These are phyloP conservation scores for Macrotyloma uniflorum DNA, from an alignment of 306 rosid genomes.

Conservation along the genomic window DNA sequence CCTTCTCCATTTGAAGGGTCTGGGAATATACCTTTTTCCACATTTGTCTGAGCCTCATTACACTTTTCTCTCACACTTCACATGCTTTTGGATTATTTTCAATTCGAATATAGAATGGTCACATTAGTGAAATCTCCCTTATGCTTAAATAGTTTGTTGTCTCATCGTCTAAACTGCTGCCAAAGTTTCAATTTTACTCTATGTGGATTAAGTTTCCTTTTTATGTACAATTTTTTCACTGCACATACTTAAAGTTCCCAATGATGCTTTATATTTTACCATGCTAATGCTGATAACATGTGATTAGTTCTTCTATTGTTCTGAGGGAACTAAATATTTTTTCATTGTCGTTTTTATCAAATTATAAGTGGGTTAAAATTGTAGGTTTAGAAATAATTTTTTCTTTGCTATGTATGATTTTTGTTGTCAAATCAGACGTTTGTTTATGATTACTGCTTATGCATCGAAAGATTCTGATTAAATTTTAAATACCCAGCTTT, in stretches of 20 bases:
- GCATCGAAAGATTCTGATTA: constrained; percentile 23
- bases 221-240: neutral
- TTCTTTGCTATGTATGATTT: neutral
- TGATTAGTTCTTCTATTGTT: constrained; percentile 41
- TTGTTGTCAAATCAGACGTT: neutral
- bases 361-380: neutral
- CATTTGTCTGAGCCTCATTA: constrained; percentile 50
- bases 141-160: neutral
- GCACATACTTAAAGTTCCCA: constrained; percentile 25
- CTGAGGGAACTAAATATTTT: constrained; percentile 61
- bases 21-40: constrained; percentile 42
- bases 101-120: neutral
- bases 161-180: neutral
- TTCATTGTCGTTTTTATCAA: neutral
- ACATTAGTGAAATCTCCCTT: neutral
- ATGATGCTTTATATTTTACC: constrained; percentile 50
- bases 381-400: neutral
- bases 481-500: constrained; percentile 51
- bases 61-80: neutral
- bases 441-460: neutral
- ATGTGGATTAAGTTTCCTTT: neutral
- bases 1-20: constrained; percentile 36
- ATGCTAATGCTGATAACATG: constrained; percentile 75
- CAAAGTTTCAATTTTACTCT: neutral
- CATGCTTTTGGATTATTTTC: neutral